Conservation (phyloP, 2,329 filamentous ascomycete species). For the Chrysoporthe cubensis region DNA sequence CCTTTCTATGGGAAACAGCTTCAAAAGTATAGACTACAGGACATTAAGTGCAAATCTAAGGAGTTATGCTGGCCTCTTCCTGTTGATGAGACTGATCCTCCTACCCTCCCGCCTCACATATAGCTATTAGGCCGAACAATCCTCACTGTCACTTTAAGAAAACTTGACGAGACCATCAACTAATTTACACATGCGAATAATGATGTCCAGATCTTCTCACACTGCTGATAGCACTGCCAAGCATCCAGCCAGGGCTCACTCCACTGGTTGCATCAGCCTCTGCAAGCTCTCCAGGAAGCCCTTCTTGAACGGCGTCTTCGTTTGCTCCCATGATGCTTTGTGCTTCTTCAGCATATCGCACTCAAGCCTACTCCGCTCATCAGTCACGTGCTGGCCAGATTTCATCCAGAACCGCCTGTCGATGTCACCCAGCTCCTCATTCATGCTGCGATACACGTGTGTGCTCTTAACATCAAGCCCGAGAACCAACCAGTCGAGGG, state of each 20-base stretch:
- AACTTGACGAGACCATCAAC: neutral
- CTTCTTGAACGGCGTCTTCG: slow-evolving; percentile 10
- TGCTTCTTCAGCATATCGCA: slow-evolving; percentile 4
- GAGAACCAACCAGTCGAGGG: slow-evolving; percentile 21
- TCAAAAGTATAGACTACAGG: neutral
- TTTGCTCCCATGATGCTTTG: neutral
- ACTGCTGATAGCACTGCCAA: neutral
- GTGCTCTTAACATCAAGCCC: slow-evolving; percentile 20
- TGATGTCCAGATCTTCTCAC: neutral
- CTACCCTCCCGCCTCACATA: neutral
- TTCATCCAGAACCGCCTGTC: neutral
- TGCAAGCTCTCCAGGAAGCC: slow-evolving; percentile 13
- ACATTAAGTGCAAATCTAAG: neutral
- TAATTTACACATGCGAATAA: neutral
- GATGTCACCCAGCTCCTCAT: slow-evolving; percentile 3
- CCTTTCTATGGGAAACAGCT: neutral
- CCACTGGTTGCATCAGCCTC: slow-evolving; percentile 1
- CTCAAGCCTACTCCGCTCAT: slow-evolving; percentile 6
- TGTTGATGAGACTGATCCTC: neutral
- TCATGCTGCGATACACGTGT: slow-evolving; percentile 15
- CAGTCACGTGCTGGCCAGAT: neutral
- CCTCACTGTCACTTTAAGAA: neutral
- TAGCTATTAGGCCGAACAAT: too few relatives aligned
- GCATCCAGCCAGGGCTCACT: neutral
- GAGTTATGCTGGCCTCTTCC: neutral